A percentile compares a stretch with the other conserved stretches of the same genome.
These are phyloP conservation scores for Oryza rufipogon DNA, from an alignment of 176 grass and related monocot genomes.

Conservation along the genomic window DNA sequence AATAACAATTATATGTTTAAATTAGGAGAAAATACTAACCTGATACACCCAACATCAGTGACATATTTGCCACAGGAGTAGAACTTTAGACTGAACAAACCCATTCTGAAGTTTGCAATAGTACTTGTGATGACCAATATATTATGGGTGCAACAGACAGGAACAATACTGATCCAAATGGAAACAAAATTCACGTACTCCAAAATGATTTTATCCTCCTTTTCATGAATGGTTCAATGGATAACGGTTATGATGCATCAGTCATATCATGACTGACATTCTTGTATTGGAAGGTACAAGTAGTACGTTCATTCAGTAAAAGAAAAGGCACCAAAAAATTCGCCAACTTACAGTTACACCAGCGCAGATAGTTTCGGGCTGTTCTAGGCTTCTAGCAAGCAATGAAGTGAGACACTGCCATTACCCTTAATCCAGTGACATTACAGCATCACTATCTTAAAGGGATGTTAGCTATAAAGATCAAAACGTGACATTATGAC, in stretches of 20 bases:
- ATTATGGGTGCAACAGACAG: not conserved
- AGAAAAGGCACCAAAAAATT: not conserved
- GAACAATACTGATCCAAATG: not conserved
- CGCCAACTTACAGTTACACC: not conserved
- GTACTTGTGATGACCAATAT: constrained; percentile 1
- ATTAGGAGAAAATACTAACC: constrained; percentile 4
- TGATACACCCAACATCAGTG: not conserved
- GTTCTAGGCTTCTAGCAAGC: not conserved
- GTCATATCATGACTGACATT: constrained; percentile 11
- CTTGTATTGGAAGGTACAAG: constrained; percentile 17
- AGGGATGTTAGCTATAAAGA: constrained; percentile 25
- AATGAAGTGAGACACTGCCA: not conserved
- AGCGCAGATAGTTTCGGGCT: not conserved
- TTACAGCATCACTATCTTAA: constrained; percentile 10
- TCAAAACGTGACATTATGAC: constrained; percentile 13
- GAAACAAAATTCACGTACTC: constrained; percentile 10
- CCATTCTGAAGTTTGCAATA: constrained; percentile 25
- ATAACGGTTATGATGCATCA: constrained; percentile 2
- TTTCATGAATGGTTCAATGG: not conserved
- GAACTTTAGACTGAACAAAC: constrained; percentile 16
- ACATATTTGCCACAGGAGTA: not conserved
- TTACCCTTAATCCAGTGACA: constrained; percentile 4
- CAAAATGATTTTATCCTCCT: not conserved
- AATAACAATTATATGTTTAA: not conserved
- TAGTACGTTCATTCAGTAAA: not conserved